Percentiles rank a stretch among this genome's conserved stretches.
Conservation (phyloP, 306 rosid genomes). For the Quercus agrifolia region DNA sequence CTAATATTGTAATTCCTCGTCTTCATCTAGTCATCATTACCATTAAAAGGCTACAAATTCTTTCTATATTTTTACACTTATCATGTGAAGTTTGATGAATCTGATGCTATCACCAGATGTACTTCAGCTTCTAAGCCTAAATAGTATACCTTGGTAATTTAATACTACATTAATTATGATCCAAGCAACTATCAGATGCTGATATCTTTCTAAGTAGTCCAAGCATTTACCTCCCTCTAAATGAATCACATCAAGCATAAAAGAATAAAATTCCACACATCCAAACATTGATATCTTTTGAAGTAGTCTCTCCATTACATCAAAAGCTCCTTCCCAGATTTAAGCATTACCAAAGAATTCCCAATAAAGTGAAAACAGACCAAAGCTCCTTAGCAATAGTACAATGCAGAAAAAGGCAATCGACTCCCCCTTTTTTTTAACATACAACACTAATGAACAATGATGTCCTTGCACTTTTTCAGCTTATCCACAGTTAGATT, state of each 20-base stretch:
- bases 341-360: not conserved
- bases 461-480: not conserved
- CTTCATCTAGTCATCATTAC: not conserved
- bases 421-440: not conserved
- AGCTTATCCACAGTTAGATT: not conserved
- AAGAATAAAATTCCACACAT: not conserved
- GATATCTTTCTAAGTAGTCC: no score
- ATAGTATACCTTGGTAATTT: not conserved
- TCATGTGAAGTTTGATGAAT: not conserved
- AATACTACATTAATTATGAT: not conserved
- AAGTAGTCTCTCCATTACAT: not conserved
- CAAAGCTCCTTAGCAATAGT: not conserved
- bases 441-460: not conserved
- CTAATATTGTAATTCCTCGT: not conserved
- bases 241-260: not conserved
- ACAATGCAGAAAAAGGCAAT: not conserved
- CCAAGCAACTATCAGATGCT: not conserved
- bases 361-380: not conserved
- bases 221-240: not conserved
- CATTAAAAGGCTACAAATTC: not conserved
- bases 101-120: not conserved
- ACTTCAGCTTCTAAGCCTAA: not conserved
- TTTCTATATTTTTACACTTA: not conserved
- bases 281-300: not conserved
- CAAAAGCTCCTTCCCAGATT: not conserved